A percentile compares a stretch with the other conserved stretches of the same genome.
These are phyloP conservation scores for Penicillium sclerotiorum DNA, from an alignment of 2,329 filamentous ascomycete genomes.

Conservation along the genomic window DNA sequence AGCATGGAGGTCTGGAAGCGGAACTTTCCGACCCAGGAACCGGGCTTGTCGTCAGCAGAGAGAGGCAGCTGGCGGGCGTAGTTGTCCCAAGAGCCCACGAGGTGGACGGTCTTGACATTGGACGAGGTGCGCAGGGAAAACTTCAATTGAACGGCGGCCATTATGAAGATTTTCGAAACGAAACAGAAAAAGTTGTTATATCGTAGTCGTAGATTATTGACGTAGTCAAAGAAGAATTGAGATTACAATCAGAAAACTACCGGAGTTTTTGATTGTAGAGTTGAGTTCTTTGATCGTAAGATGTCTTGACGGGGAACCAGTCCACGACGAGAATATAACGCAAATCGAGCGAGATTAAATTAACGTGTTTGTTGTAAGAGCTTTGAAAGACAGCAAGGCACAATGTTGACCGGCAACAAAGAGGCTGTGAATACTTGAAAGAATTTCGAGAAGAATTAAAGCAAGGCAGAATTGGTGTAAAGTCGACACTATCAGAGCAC, in stretches of 20 bases:
- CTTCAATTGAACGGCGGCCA: constrained; percentile 90
- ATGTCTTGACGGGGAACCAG: constrained; percentile 31
- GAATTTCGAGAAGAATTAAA: constrained; percentile 27
- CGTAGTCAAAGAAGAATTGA: constrained; percentile 22
- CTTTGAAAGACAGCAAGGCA: constrained; percentile 31
- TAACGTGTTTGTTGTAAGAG: constrained; percentile 30
- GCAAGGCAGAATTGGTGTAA: constrained; percentile 30
- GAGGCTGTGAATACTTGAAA: constrained; percentile 21
- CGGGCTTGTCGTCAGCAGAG: constrained; percentile 86
- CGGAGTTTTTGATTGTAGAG: constrained; percentile 28
- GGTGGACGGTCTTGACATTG: constrained; percentile 95
- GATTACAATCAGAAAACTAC: constrained; percentile 29
- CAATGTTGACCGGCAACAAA: constrained; percentile 40
- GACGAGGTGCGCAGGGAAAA: constrained; percentile 95
- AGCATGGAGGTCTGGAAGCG: constrained; percentile 87
- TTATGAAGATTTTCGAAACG: constrained; percentile 44
- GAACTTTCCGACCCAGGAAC: constrained; percentile 95
- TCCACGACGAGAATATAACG: constrained; percentile 35
- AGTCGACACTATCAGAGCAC: constrained; percentile 37
- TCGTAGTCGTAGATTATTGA: constrained; percentile 27
- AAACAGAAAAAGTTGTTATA: constrained; percentile 11
- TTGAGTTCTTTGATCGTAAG: too few species aligned
- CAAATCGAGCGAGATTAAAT: constrained; percentile 31
- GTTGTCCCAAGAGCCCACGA: constrained; percentile 98
- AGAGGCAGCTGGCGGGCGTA: constrained; percentile 94